Percentiles rank a stretch among this genome's conserved stretches.
phyloP scores from a whole-genome alignment of 2,329 filamentous ascomycete genomes.

The Fusarium miscanthi region DNA sequence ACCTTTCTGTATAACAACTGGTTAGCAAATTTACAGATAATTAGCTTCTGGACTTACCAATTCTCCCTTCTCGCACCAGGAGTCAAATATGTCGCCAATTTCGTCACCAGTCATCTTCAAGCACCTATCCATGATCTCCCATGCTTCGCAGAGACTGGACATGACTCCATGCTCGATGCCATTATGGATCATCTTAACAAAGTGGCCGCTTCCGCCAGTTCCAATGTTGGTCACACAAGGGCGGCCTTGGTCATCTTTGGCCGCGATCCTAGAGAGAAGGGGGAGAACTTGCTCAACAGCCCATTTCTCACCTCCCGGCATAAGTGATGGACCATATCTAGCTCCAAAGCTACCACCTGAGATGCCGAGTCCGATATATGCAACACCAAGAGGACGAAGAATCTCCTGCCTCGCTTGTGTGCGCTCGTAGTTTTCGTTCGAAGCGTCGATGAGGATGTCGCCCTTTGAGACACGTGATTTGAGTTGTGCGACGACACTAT shows the following conservation, averaged over 20 bases:
- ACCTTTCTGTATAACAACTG: slow-evolving; percentile 43
- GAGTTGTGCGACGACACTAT: slow-evolving; percentile 13
- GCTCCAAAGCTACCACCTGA: slow-evolving; percentile 77
- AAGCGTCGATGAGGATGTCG: slow-evolving; percentile 76
- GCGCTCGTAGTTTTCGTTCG: slow-evolving; percentile 74
- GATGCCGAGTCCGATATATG: slow-evolving; percentile 75
- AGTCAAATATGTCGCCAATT: slow-evolving; percentile 67
- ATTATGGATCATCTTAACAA: slow-evolving; percentile 82
- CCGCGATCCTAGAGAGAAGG: slow-evolving; percentile 69
- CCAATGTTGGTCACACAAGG: slow-evolving; percentile 72
- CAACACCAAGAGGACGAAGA: slow-evolving; percentile 66
- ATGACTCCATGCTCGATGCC: slow-evolving; percentile 81
- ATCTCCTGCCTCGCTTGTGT: slow-evolving; percentile 72
- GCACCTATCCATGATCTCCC: slow-evolving; percentile 69
- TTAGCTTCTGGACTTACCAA: slow-evolving; percentile 46
- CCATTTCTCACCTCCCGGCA: slow-evolving; percentile 69
- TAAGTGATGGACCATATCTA: slow-evolving; percentile 73
- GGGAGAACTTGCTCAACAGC: slow-evolving; percentile 70
- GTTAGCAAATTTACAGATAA: not conserved
- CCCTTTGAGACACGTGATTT: slow-evolving; percentile 62
- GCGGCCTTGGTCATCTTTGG: slow-evolving; percentile 66
- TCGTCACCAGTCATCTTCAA: slow-evolving; percentile 69
- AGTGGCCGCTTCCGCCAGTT: slow-evolving; percentile 73
- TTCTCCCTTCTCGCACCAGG: slow-evolving; percentile 70
- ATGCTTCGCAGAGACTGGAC: slow-evolving; percentile 71